Evolutionary conservation across 2,329 filamentous ascomycete genomes (phyloP), one percentile per base, ranked within the genome.

Genomic region (Cladosporium austrohemisphaericum): DNA sequence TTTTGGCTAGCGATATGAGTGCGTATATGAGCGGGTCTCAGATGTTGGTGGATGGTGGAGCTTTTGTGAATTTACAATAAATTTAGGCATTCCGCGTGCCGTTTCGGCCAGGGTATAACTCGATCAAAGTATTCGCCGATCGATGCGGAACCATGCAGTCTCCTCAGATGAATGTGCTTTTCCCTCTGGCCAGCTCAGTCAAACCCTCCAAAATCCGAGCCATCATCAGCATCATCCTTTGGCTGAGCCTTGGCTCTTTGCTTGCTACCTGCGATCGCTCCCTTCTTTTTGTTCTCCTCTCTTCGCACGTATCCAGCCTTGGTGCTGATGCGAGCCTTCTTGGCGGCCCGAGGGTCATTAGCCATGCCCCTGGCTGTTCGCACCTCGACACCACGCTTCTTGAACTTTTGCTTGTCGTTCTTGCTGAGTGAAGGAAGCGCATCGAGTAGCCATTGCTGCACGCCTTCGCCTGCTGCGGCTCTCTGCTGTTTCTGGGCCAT

Each of bases 11-110:
- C 61, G 85, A 86, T 52, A 69, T 95, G 70, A 92, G 85, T 65
- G 79, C 80, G 19, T 93, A 91, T 69, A 85, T 93, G 70, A 92
- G 83, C 52, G 89, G 89, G 0, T 84, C 88, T 13, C 88, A 93
- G 68, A 63, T 95, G 57, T 67, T 95, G 55, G 90, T 95, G 11
- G 90, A 95, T 68, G 91, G 90, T 9, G 90, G 91, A 0, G 67
- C 92, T 54, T 95, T 93, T 75, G 90, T 95, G 13, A 95, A 95
- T 68, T 72, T 95, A 59, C 88, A 93, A 68, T 92, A 69, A n/a
- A n/a, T n/a, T n/a, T n/a, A n/a, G 57, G 6, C 8, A 13, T 43
- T 11, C n/a, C 23, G 20, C 9, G 13, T 20, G 32, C 26, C 3
- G 26, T 3, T 29, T 11, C 26, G n/a, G 26, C 3, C 26, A 4